Evolutionary conservation across 345 rosid genomes (phyloP).

Genomic region (Eucalyptus tenuipes): DNA sequence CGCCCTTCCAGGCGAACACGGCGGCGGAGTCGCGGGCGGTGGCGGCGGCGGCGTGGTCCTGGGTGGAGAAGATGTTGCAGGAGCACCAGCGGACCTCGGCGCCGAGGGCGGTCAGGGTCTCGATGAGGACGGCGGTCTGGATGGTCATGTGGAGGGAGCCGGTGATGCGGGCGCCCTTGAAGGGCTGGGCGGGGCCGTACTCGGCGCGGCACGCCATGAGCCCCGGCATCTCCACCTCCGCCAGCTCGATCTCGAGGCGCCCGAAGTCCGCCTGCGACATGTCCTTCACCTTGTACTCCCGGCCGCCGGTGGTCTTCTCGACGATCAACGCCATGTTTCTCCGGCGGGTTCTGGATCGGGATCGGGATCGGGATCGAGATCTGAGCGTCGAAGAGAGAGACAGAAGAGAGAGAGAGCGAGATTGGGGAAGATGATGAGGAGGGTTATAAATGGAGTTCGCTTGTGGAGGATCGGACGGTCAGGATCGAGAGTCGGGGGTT

Average conservation of each 20-base stretch:
- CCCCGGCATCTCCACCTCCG: constrained; percentile 63
- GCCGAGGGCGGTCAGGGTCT: constrained; percentile 76
- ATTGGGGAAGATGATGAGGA: not conserved
- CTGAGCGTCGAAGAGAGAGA: not conserved
- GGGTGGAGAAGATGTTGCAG: constrained; percentile 90
- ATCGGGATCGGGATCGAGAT: not conserved
- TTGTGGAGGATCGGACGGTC: not conserved
- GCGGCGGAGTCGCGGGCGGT: constrained; percentile 84
- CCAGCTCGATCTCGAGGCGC: constrained; percentile 44
- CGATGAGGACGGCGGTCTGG: constrained; percentile 86
- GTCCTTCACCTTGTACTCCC: constrained; percentile 11
- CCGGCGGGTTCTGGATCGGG: not conserved
- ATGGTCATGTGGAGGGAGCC: constrained; percentile 97
- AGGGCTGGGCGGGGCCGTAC: constrained; percentile 77
- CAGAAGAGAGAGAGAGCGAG: not conserved
- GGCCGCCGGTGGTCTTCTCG: constrained; percentile 29
- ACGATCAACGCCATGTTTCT: constrained; percentile 55
- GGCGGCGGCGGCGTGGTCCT: constrained; percentile 91
- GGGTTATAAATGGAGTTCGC: not conserved
- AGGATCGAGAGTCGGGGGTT: not conserved
- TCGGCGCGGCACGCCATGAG: constrained; percentile 82
- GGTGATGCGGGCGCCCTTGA: constrained; percentile 82
- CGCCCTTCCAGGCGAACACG: constrained; percentile 94
- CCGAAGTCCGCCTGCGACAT: constrained; percentile 11
- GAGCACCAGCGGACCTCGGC: constrained; percentile 97